Percentiles rank a stretch among this genome's conserved stretches.
Evolutionary conservation across 306 rosid species (phyloP).

Genomic region (Carpinus fangiana): DNA sequence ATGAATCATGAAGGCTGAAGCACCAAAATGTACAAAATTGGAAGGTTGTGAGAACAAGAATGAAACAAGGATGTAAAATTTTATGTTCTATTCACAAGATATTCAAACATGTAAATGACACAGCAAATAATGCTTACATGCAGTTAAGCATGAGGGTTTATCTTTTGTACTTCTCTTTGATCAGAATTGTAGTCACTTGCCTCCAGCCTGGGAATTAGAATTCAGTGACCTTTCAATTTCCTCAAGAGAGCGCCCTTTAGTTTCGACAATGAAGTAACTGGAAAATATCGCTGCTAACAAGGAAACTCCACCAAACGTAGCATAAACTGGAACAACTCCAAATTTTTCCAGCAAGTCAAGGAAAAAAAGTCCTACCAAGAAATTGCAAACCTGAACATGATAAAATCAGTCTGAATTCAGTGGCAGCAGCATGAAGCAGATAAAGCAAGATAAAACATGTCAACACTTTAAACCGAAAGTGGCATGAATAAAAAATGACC

Average conservation of each 20-base stretch:
- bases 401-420: neutral
- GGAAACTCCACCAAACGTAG: slow-evolving; percentile 71
- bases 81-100: neutral
- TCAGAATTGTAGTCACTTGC: slow-evolving; percentile 18
- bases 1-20: neutral
- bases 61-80: neutral
- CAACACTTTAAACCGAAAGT: neutral
- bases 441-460: neutral
- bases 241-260: slow-evolving; percentile 85
- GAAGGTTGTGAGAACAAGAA: neutral
- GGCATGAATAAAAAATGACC: neutral
- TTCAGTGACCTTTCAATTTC: slow-evolving; percentile 74
- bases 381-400: slow-evolving; percentile 63
- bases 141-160: neutral
- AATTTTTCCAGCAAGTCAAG: slow-evolving; percentile 78
- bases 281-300: slow-evolving; percentile 71
- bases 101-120: neutral
- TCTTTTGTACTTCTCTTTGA: neutral
- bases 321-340: slow-evolving; percentile 81
- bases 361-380: slow-evolving; percentile 83
- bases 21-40: neutral
- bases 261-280: slow-evolving; percentile 67
- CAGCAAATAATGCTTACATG: neutral
- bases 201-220: slow-evolving; percentile 39
- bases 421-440: neutral